A percentile compares a stretch with the other conserved stretches of the same genome.
Evolutionary conservation across 345 rosid genomes (phyloP).

Genomic region (Linum lewisii): DNA sequence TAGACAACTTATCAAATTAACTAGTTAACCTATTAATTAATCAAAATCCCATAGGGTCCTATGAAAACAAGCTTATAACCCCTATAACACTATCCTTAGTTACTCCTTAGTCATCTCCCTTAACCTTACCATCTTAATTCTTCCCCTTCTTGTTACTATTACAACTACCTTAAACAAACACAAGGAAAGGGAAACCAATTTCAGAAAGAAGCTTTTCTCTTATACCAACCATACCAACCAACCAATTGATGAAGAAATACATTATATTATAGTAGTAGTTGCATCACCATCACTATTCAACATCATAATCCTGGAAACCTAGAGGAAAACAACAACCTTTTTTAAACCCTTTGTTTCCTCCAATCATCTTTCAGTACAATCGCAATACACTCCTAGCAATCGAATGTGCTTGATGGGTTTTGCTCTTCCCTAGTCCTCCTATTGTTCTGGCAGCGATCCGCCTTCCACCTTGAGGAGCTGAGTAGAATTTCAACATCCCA

Average conservation of each 20-base stretch:
- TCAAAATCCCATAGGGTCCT: too few relatives aligned
- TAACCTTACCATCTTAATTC: too few relatives aligned
- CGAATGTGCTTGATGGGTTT: constrained; percentile 54
- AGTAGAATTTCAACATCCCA: constrained; percentile 72
- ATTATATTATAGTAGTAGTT: constrained; percentile 25
- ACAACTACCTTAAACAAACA: constrained; percentile 13
- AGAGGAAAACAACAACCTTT: neutral
- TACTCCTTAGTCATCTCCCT: too few relatives aligned
- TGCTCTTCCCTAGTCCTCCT: constrained; percentile 43
- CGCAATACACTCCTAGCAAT: constrained; percentile 62
- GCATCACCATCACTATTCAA: too few relatives aligned
- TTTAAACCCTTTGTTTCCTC: constrained; percentile 21
- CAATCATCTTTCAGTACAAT: constrained; percentile 44
- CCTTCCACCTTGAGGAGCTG: constrained; percentile 61
- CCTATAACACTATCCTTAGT: too few relatives aligned
- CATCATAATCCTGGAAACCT: constrained; percentile 21
- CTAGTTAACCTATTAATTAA: too few relatives aligned
- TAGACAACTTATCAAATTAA: too few relatives aligned
- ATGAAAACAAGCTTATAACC: too few relatives aligned
- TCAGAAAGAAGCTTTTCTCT: constrained; percentile 16
- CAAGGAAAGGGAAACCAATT: constrained; percentile 34
- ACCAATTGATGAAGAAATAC: constrained; percentile 18
- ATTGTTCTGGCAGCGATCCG: constrained; percentile 28
- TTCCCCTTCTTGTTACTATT: too few relatives aligned
- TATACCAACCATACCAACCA: constrained; percentile 31